These are phyloP conservation scores for Metarhizium humberi DNA, from an alignment of 2,329 filamentous ascomycete genomes.

Conservation along the genomic window DNA sequence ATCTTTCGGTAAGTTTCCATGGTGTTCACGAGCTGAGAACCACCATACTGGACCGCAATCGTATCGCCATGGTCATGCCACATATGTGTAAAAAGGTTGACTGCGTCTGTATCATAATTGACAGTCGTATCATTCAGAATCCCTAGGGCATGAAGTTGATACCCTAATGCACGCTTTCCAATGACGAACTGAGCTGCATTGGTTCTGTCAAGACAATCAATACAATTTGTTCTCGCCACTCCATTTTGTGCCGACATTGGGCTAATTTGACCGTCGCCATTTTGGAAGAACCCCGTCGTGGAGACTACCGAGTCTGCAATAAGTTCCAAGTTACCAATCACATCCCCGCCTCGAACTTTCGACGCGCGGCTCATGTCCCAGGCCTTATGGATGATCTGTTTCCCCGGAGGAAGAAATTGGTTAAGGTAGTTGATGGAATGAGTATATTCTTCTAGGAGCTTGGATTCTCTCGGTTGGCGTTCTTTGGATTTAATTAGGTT, in stretches of 20 bases:
- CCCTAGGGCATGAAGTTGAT: slow-evolving; percentile 86
- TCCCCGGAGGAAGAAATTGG: slow-evolving; percentile 75
- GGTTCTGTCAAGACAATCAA: slow-evolving; percentile 92
- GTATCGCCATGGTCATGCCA: slow-evolving; percentile 97
- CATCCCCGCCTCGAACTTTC: slow-evolving; percentile 85
- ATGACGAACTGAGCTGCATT: slow-evolving; percentile 98
- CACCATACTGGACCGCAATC: slow-evolving; percentile 94
- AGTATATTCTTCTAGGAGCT: slow-evolving; percentile 79
- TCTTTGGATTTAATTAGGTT: slow-evolving; percentile 89
- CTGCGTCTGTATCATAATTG: slow-evolving; percentile 89
- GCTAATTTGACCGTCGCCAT: slow-evolving; percentile 63
- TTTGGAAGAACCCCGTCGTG: slow-evolving; percentile 89
- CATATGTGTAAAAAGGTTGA: slow-evolving; percentile 97
- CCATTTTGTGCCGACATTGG: slow-evolving; percentile 72
- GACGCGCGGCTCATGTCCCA: slow-evolving; percentile 98
- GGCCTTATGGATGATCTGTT: slow-evolving; percentile 86
- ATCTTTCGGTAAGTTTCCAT: slow-evolving; percentile 99
- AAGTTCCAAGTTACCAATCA: slow-evolving; percentile 81
- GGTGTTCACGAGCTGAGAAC: slow-evolving; percentile 94
- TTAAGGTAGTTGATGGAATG: slow-evolving; percentile 86
- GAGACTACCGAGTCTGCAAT: slow-evolving; percentile 83
- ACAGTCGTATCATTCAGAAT: slow-evolving; percentile 71
- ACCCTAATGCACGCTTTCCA: slow-evolving; percentile 83
- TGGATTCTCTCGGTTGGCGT: slow-evolving; percentile 81
- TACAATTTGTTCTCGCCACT: slow-evolving; percentile 91